A percentile compares a stretch with the other conserved stretches of the same genome.
Conservation (phyloP, 1,139 yeast genomes). For the Candida frijolesensis region DNA sequence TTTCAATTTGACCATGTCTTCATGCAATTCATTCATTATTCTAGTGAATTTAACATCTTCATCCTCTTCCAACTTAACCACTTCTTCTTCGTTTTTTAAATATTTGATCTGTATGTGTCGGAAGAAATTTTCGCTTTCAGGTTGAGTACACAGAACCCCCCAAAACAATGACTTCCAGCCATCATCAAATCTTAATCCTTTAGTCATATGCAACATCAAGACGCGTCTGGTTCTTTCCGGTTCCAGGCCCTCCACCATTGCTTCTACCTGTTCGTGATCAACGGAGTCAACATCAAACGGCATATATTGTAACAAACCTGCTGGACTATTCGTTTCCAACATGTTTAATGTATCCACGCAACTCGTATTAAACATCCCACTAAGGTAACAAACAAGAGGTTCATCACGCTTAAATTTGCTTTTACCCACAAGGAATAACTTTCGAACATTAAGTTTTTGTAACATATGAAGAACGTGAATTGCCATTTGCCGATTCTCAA, state of each 20-base stretch:
- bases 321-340: not conserved
- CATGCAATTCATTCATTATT: conserved; percentile 5
- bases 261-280: not conserved
- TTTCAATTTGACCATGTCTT: conserved; percentile 1
- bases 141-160: not conserved
- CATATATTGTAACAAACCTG: not conserved
- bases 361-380: not conserved
- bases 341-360: not conserved
- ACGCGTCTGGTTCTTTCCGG: not conserved
- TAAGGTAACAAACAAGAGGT: not conserved
- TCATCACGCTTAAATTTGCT: not conserved
- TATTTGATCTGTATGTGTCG: not conserved
- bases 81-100: not conserved
- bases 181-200: not conserved
- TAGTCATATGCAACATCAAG: not conserved
- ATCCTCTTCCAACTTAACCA: not conserved
- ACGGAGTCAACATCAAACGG: not conserved
- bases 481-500: not conserved
- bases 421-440: not conserved
- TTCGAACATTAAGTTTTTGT: not conserved
- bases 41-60: conserved; percentile 2
- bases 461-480: not conserved
- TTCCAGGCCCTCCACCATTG: not conserved
- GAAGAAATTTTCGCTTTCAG: not conserved
- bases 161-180: not conserved